phyloP scores from a whole-genome alignment of 768 basidiomycete genomes.

The Goffeauzyma gilvescens region DNA sequence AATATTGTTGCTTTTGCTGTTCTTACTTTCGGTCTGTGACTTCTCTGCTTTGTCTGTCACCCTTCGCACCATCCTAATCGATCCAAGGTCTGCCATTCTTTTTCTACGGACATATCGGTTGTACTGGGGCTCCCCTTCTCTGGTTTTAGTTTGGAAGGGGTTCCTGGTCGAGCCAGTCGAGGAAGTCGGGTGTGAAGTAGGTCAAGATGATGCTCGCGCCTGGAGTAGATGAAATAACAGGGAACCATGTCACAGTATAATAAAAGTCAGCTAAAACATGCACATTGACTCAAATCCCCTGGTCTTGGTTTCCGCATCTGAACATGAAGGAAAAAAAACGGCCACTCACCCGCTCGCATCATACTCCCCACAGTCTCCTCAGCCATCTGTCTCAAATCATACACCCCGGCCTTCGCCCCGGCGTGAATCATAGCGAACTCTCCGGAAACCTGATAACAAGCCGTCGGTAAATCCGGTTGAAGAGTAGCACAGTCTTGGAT shows the following conservation, averaged over 20 bases:
- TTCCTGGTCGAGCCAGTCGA: constrained; percentile 40
- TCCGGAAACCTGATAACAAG: constrained; percentile 82
- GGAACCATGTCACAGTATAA: too few species aligned
- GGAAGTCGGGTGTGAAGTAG: constrained; percentile 92
- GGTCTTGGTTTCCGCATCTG: not conserved
- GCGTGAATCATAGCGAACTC: constrained; percentile 96
- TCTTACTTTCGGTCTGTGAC: not conserved
- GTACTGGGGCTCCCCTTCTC: too few species aligned
- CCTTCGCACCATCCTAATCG: too few species aligned
- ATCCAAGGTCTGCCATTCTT: too few species aligned
- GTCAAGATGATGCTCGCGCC: constrained; percentile 75
- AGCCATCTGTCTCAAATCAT: constrained; percentile 76
- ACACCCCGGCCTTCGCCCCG: constrained; percentile 82
- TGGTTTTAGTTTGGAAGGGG: constrained; percentile 5
- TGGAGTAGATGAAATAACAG: too few species aligned
- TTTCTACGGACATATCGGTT: too few species aligned
- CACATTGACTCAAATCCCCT: not conserved
- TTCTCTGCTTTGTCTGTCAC: too few species aligned
- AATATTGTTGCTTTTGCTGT: not conserved
- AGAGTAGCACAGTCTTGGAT: constrained; percentile 69
- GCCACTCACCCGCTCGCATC: constrained; percentile 64
- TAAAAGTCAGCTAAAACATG: too few species aligned
- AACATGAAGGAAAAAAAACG: not conserved
- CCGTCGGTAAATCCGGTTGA: constrained; percentile 72
- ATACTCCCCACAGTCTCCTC: constrained; percentile 83